Evolutionary conservation across 2,329 filamentous ascomycete species (phyloP).

Genomic region (Knufia fluminis): DNA sequence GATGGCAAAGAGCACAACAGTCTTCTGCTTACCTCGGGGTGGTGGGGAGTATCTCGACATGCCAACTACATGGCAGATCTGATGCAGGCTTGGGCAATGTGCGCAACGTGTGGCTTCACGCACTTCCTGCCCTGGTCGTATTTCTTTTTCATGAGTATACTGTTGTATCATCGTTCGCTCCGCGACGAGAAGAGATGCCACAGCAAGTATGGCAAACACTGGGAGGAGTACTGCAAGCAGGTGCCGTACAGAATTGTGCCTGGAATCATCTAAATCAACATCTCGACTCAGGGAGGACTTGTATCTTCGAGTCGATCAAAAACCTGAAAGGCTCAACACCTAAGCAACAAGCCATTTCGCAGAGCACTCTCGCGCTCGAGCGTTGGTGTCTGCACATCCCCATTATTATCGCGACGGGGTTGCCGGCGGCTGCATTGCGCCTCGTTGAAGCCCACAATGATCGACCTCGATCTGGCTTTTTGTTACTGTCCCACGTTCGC

Average conservation of each 20-base stretch:
- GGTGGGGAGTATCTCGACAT: constrained; percentile 36
- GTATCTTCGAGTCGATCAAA: too few species aligned
- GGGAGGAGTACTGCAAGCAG: constrained; percentile 35
- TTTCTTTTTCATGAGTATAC: constrained; percentile 36
- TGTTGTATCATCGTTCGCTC: constrained; percentile 39
- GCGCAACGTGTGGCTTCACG: constrained; percentile 33
- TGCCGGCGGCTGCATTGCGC: too few species aligned
- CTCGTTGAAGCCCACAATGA: too few species aligned
- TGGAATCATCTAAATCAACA: constrained; percentile 26
- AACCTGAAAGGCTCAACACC: too few species aligned
- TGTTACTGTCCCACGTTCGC: too few species aligned
- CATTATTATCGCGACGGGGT: too few species aligned
- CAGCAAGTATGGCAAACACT: constrained; percentile 38
- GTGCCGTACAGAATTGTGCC: constrained; percentile 37
- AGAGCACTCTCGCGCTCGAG: too few species aligned
- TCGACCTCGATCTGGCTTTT: too few species aligned
- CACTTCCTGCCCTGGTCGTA: constrained; percentile 39
- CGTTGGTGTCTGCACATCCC: too few species aligned
- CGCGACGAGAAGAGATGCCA: constrained; percentile 39
- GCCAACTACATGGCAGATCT: constrained; percentile 36
- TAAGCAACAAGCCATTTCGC: too few species aligned
- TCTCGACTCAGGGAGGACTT: not conserved
- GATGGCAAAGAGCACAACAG: constrained; percentile 35
- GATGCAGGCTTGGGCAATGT: constrained; percentile 34
- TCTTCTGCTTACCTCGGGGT: constrained; percentile 32